These are phyloP conservation scores for Acer negundo DNA, from an alignment of 345 rosid species.

Conservation along the genomic window DNA sequence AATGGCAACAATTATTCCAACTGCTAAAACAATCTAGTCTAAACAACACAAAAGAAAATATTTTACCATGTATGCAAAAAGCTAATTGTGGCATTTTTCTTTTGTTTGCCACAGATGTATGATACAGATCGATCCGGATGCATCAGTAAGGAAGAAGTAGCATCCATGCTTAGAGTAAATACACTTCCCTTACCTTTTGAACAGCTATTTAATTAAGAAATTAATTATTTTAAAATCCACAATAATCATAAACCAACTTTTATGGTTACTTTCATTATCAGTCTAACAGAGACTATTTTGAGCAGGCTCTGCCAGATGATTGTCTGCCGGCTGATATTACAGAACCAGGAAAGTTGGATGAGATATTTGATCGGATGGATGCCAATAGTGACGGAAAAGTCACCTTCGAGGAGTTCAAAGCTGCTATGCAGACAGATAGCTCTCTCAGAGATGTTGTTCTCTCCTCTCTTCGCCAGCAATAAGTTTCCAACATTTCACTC, in stretches of 20 bases:
- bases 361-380: slow-evolving; percentile 66
- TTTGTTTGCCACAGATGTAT: slow-evolving; percentile 47
- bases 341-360: slow-evolving; percentile 66
- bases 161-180: slow-evolving; percentile 65
- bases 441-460: slow-evolving; percentile 64
- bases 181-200: background rate
- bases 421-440: slow-evolving; percentile 70
- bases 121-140: slow-evolving; percentile 68
- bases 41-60: background rate
- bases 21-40: background rate
- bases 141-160: slow-evolving; percentile 70
- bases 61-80: background rate
- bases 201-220: background rate
- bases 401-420: slow-evolving; percentile 71
- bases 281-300: background rate
- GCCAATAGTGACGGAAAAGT: slow-evolving; percentile 69
- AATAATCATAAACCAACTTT: background rate
- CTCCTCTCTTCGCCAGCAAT: slow-evolving; percentile 60
- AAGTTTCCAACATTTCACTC: slow-evolving; percentile 3
- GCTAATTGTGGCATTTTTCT: background rate
- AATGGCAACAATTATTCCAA: background rate
- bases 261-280: background rate
- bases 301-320: slow-evolving; percentile 68
- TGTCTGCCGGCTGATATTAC: slow-evolving; percentile 62
- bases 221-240: background rate